These are phyloP conservation scores for Jacaranda copaia DNA, from an alignment of 257 asterid genomes.

Conservation along the genomic window DNA sequence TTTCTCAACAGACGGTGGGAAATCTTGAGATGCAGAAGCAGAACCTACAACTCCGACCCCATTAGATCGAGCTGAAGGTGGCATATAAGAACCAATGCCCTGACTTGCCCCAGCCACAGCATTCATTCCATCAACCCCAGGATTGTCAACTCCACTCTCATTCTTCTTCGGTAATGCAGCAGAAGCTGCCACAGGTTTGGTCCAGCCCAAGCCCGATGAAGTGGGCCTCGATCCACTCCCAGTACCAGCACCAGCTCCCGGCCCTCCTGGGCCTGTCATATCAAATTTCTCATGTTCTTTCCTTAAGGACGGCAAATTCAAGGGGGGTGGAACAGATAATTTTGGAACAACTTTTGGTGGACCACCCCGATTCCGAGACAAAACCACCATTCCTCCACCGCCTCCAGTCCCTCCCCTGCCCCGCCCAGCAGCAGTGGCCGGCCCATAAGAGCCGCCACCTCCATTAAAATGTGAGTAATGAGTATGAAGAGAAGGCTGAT, in stretches of 20 bases:
- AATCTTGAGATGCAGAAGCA: conserved; percentile 50
- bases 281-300: conserved; percentile 91
- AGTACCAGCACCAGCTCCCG: conserved; percentile 62
- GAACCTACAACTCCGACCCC: conserved; percentile 49
- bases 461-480: conserved; percentile 58
- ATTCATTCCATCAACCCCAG: conserved; percentile 47
- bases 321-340: conserved; percentile 93
- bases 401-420: conserved; percentile 67
- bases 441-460: conserved; percentile 68
- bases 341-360: conserved; percentile 73
- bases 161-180: conserved; percentile 53
- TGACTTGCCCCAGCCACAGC: conserved; percentile 52
- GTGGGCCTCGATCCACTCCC: conserved; percentile 81
- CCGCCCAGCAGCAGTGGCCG: conserved; percentile 51
- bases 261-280: conserved; percentile 61
- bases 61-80: conserved; percentile 73
- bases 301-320: conserved; percentile 95
- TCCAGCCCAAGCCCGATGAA: conserved; percentile 95
- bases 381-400: conserved; percentile 88
- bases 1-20: conserved; percentile 56
- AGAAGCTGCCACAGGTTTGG: conserved; percentile 61
- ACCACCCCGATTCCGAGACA: conserved; percentile 69
- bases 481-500: conserved; percentile 57
- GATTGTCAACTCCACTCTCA: conserved; percentile 47
- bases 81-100: conserved; percentile 68